Evolutionary conservation across 2,329 filamentous ascomycete genomes (phyloP).

Genomic region (Aspergillus sp.): DNA sequence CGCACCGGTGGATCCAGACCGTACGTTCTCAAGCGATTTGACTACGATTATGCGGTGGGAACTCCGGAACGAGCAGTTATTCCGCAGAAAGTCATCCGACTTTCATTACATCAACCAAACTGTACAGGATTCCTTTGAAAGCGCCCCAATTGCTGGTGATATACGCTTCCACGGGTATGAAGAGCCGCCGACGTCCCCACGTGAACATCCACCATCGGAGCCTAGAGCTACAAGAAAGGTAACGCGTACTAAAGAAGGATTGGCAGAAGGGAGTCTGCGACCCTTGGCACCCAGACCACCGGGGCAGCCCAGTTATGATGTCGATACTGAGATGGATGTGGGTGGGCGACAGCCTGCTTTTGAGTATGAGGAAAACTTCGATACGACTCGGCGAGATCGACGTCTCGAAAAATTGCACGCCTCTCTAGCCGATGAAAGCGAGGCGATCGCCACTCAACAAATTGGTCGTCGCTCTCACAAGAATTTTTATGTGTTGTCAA

Average conservation of each 20-base stretch:
- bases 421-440: slow-evolving; percentile 7
- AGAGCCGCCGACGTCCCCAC: slow-evolving; percentile 16
- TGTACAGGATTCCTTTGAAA: slow-evolving; percentile 28
- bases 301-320: too few species aligned
- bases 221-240: neutral
- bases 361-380: neutral
- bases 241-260: too few species aligned
- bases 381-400: slow-evolving; percentile 16
- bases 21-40: slow-evolving; percentile 28
- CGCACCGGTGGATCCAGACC: slow-evolving; percentile 9
- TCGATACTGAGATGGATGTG: too few species aligned
- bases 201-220: neutral
- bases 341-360: neutral
- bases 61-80: slow-evolving; percentile 27
- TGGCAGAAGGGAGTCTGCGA: neutral
- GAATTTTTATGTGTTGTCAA: slow-evolving; percentile 22
- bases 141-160: slow-evolving; percentile 28
- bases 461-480: slow-evolving; percentile 21
- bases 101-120: slow-evolving; percentile 39
- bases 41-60: slow-evolving; percentile 39
- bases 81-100: slow-evolving; percentile 20
- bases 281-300: neutral
- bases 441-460: slow-evolving; percentile 7
- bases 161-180: slow-evolving; percentile 28
- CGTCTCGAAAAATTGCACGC: slow-evolving; percentile 27